Base-by-base conservation (phyloP, 768 basidiomycete species). In the Phlebiopsis gigantea region DNA sequence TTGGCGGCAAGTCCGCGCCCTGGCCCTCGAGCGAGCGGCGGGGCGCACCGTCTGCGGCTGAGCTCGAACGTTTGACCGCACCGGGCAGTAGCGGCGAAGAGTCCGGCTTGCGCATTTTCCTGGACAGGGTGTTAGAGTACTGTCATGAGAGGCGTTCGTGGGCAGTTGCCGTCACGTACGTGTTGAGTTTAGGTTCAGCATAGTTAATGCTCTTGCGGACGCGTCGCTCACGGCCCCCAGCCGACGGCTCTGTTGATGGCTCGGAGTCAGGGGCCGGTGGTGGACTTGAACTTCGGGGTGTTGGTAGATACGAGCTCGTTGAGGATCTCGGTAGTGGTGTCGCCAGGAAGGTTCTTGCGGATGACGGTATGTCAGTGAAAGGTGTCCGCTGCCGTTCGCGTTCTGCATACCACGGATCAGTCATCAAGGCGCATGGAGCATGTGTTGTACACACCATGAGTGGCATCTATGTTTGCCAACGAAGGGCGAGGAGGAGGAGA, bases 101-200 rank as follows among this genome's bases (percentile, higher is more conserved):
- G 61, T 89, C 88, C 9, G 90, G 90, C 71, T 92, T 92, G 45
- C 90, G 85, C 90, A 93, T 92, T 81, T 93, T 93, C 46, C 89
- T 91, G 65, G 44, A 30, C 47, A 56, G 41, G 46, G 50, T 51
- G 48, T 34, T 57, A 52, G 12, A 26, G 55, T n/a, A 46, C 53
- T n/a, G 41, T 43, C 4, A 19, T 22, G 29, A 51, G 15, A 19
- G 22, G 48, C 34, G 39, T 21, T 29, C 26, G 19, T 15, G 24
- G n/a, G n/a, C n/a, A n/a, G n/a, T n/a, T n/a, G n/a, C n/a, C 1
- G 53, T 19, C 43, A 82, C 84, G 51, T 66, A 90, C 89, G 89
- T 93, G 68, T 93, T 92, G 22, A 93, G 77, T 67, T 92, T 93
- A 10, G 91, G 91, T 66, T 93, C 91, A 0, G 90, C 76, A 62